These are phyloP conservation scores for Platanthera guangdongensis DNA, from an alignment of 106 monocot genomes.

Conservation along the genomic window DNA sequence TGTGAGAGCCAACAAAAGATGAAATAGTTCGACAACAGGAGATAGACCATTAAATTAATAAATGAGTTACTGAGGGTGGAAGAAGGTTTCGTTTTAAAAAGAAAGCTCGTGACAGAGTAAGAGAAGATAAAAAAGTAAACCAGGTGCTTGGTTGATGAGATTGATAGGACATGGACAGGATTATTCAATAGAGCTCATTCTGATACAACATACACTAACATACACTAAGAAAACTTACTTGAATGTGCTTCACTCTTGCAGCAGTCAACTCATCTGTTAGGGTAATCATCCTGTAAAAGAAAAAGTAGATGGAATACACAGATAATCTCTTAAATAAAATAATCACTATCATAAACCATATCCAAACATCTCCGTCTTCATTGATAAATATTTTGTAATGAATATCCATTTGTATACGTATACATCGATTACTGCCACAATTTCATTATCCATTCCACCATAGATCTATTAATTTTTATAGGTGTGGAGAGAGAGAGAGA, in stretches of 20 bases:
- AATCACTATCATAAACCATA: background rate
- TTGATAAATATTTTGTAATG: background rate
- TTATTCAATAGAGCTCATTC: too few species aligned
- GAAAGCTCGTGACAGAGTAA: too few species aligned
- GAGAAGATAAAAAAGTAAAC: too few species aligned
- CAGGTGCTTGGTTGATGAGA: too few species aligned
- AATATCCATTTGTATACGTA: background rate
- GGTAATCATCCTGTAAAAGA: constrained; percentile 42
- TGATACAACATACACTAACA: background rate
- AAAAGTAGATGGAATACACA: background rate
- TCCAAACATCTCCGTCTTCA: background rate
- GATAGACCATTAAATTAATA: too few species aligned
- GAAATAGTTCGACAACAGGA: too few species aligned
- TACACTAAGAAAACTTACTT: constrained; percentile 26
- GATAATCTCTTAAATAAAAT: background rate
- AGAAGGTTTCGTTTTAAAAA: too few species aligned
- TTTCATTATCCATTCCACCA: background rate
- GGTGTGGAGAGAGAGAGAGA: too few species aligned
- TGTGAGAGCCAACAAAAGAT: too few species aligned
- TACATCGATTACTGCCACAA: background rate
- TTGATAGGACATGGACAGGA: too few species aligned
- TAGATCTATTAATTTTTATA: too few species aligned
- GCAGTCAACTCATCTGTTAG: constrained; percentile 65
- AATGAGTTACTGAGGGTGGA: too few species aligned
- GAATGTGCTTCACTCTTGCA: constrained; percentile 50